Evolutionary conservation across 2,329 filamentous ascomycete genomes (phyloP), one percentile per base, ranked within the genome.

Genomic region (Cordyceps cateniannulata): DNA sequence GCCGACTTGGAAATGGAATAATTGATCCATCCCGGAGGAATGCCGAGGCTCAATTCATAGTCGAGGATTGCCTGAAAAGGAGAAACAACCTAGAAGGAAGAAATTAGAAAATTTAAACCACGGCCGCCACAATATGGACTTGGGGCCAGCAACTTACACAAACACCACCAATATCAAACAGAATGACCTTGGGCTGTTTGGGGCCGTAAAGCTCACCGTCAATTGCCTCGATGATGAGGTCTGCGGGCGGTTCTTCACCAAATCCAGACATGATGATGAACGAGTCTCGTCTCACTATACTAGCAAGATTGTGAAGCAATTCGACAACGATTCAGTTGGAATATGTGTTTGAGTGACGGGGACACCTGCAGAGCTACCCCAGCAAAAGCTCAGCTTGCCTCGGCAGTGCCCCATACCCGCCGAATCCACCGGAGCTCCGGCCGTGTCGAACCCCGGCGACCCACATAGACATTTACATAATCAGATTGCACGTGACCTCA

Each of bases 131-230:
- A 2, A 32, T 22, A 24, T 51, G 16, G 22, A 20, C 20, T 9
- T 3, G 22, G 20, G 38, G 18, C n/a, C 18, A n/a, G 47, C 20
- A 63, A 86, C 91, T 81, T 88, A 96, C 93, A 81, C 91, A 96
- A 67, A 99, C 95, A 64, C 95, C 95, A 44, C 95, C 95, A 67
- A 99, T 95, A 75, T 99, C 95, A 73, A 98, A 98, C 24, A 99
- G 80, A 35, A 96, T 77, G 60, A 90, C 90, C 67, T 89, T 89
- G 32, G 90, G 89, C 62, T 79, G 79, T 61, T 75, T 78, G 45
- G 70, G 70, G 49, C 69, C 65, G 9, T 76, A 64, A 79, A 82
- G 82, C 42, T 69, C 62, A 40, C 57, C 57, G 62, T 69, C 68
- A 52, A 75, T 67, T 29, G 65, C 68, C 61, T 69, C 67, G 12